Evolutionary conservation across 2,329 filamentous ascomycete species (phyloP).

Genomic region (Claviceps monticola): DNA sequence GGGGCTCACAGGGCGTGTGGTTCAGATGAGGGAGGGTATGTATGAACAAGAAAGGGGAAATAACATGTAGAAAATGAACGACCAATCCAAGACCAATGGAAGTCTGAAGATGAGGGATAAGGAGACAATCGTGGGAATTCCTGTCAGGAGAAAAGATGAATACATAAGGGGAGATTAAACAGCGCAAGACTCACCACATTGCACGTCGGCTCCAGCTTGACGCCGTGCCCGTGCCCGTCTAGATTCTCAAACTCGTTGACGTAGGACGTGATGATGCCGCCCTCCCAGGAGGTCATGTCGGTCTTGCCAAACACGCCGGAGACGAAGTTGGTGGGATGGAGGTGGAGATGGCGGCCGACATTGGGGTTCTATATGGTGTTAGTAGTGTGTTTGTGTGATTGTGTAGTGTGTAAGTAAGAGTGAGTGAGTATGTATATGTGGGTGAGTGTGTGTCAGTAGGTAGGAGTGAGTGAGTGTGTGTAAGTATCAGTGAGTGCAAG

Average conservation of each 20-base stretch:
- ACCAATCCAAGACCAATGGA: too few species aligned
- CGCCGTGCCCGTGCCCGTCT: constrained; percentile 66
- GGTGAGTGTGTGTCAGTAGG: too few species aligned
- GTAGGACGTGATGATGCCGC: constrained; percentile 66
- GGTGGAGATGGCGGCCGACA: constrained; percentile 66
- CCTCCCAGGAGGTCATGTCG: constrained; percentile 56
- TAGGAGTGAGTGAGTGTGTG: background rate
- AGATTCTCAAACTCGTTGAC: constrained; percentile 68
- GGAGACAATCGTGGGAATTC: too few species aligned
- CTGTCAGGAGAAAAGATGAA: background rate
- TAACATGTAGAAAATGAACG: too few species aligned
- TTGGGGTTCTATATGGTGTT: constrained; percentile 48
- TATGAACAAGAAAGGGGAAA: too few species aligned
- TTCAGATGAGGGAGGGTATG: too few species aligned
- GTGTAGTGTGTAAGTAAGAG: too few species aligned
- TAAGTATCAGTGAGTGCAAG: background rate
- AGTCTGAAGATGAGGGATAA: too few species aligned
- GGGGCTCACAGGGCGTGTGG: too few species aligned
- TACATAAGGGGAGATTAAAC: background rate
- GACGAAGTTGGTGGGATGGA: constrained; percentile 58
- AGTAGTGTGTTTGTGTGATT: background rate
- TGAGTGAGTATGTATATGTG: too few species aligned
- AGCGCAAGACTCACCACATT: constrained; percentile 42
- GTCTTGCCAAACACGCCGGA: constrained; percentile 49
- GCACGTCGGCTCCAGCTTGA: constrained; percentile 62